Conservation (phyloP, 768 basidiomycete genomes). For the Neoboletus magnificus region DNA sequence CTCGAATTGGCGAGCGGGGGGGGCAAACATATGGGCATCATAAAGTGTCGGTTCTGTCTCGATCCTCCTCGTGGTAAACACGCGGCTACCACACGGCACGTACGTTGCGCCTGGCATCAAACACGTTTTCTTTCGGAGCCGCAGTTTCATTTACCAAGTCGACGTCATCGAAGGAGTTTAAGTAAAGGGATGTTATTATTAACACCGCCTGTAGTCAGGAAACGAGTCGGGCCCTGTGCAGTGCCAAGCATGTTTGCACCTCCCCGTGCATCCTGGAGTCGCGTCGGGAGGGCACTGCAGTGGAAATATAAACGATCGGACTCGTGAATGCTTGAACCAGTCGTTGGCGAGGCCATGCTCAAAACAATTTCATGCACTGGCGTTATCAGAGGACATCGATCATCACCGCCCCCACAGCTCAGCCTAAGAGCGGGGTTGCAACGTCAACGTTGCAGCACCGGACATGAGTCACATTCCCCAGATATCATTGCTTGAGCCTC, state of each 20-base stretch:
- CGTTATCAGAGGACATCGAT: not conserved
- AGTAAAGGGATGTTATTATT: not conserved
- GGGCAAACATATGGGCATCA: not conserved
- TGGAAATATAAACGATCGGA: conserved; percentile 5
- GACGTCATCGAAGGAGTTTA: not conserved
- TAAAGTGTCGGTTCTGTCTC: not conserved
- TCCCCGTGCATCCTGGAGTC: conserved; percentile 3
- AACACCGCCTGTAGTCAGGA: not conserved
- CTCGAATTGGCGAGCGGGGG: not conserved
- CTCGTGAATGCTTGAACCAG: not conserved
- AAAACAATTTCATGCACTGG: not conserved
- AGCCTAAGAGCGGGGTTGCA: not conserved
- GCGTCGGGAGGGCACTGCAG: conserved; percentile 7
- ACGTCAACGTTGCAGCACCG: not conserved
- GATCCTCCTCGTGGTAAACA: conserved; percentile 21
- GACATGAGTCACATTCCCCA: not conserved
- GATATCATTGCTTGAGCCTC: not conserved
- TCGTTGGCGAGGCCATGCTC: conserved; percentile 3
- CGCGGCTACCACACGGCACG: conserved; percentile 8
- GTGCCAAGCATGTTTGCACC: conserved; percentile 5
- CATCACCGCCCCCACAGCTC: not conserved
- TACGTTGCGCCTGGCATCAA: conserved; percentile 12
- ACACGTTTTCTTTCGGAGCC: conserved; percentile 18
- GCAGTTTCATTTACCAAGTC: conserved; percentile 9
- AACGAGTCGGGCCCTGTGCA: conserved; percentile 16